Evolutionary conservation across 2,329 filamentous ascomycete species (phyloP).

Genomic region (Fusarium brachygibbosum): DNA sequence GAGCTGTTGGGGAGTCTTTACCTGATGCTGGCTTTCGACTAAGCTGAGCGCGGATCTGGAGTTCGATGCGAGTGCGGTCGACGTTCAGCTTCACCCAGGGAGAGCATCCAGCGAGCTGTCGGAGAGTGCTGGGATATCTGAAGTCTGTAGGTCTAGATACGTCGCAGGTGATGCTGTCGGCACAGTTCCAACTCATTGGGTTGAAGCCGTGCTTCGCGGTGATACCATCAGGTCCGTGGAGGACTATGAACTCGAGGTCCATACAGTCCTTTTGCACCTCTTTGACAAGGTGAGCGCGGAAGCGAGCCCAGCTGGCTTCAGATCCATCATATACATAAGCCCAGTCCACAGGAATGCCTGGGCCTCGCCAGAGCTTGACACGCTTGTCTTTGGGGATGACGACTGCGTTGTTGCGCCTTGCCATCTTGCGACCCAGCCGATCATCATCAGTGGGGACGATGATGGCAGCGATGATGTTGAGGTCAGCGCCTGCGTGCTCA

Average conservation of each 20-base stretch:
- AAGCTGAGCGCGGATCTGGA: conserved; percentile 21
- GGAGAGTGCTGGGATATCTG: conserved; percentile 40
- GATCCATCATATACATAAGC: conserved; percentile 46
- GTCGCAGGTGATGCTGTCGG: conserved; percentile 46
- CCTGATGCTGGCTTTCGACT: conserved; percentile 9
- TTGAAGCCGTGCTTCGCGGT: conserved; percentile 17
- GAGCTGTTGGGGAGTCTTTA: background rate
- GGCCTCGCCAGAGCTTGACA: conserved; percentile 46
- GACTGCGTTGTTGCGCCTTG: conserved; percentile 14
- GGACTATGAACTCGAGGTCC: conserved; percentile 44
- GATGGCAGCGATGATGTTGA: conserved; percentile 52
- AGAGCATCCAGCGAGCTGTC: conserved; percentile 41
- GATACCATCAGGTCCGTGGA: conserved; percentile 48
- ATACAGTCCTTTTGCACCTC: conserved; percentile 17
- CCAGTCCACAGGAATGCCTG: conserved; percentile 36
- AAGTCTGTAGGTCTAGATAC: conserved; percentile 47
- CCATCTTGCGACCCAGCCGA: conserved; percentile 43
- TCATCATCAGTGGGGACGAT: conserved; percentile 49
- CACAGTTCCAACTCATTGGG: conserved; percentile 43
- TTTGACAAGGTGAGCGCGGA: conserved; percentile 26
- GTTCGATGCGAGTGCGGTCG: conserved; percentile 20
- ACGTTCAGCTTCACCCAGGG: conserved; percentile 34
- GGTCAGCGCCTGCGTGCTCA: conserved; percentile 45
- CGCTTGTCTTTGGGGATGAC: conserved; percentile 43
- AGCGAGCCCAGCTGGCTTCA: conserved; percentile 29